Evolutionary conservation across 2,329 filamentous ascomycete genomes (phyloP), one percentile per base, ranked within the genome.

Genomic region (Stagonosporopsis chrysanthemi): DNA sequence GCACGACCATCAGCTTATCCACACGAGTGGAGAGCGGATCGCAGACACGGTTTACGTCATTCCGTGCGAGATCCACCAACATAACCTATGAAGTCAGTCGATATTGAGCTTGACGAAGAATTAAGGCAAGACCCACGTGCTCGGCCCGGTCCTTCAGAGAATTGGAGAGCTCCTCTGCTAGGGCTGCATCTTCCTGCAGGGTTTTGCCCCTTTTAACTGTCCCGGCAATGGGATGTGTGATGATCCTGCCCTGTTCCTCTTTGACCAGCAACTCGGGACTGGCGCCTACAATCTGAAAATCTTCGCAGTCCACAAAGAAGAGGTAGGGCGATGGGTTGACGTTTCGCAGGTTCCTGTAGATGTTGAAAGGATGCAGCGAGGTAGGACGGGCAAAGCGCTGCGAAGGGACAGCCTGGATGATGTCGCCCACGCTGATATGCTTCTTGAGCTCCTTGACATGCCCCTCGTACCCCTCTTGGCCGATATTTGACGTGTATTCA

Each of bases 271-370:
- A 86, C 79, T 99, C 95, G 1, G 95, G 95, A 56, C 91, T 96
- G 36, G 95, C 95, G 57, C 95, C 95, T 12, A 99, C 90, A 65
- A 99, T 93, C 75, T 97, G 91, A 79, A 99, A 98, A 71, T 91
- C 90, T 58, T 86, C 84, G 79, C 94, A 98, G 76, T 95, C 88
- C 60, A 99, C 86, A 79, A 93, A 99, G 82, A 99, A 99, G 33
- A 99, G 87, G 78, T 99, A 99, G 0, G 95, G 95, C 8, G 92
- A 97, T 0, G 95, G 95, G 75, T 99, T 99, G 71, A 98, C 91
- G n/a, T 92, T 97, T 61, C 95, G 91, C 35, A 99, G 84, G 75
- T 97, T 92, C 52, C 94, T 88, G 83, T 98, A 99, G 70, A 99
- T 91, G 81, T 98, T 99, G 84, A 98, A 99, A 0, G 95, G 94